A percentile compares a stretch with the other conserved stretches of the same genome.
Evolutionary conservation across 1,139 yeast species (phyloP).

Genomic region (Debaryomyces udenii): DNA sequence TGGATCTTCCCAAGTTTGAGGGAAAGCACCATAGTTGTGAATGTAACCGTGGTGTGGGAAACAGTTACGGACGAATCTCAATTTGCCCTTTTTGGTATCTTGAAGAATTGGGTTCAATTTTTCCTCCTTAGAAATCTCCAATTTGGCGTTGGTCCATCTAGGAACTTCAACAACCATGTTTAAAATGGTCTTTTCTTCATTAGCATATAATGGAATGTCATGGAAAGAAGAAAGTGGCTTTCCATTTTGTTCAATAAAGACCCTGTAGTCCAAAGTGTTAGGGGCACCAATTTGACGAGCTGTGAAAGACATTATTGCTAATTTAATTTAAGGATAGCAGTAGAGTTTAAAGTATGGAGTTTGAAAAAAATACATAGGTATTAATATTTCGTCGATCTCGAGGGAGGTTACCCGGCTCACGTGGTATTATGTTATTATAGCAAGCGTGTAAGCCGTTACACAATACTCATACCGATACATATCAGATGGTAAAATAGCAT

Average conservation of each 20-base stretch:
- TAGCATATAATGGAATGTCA: conserved; percentile 80
- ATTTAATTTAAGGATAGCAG: conserved; percentile 11
- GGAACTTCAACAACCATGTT: conserved; percentile 96
- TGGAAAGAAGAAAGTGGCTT: conserved; percentile 64
- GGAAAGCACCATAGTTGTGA: conserved; percentile 92
- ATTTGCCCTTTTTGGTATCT: conserved; percentile 89
- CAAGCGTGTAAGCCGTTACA: too few relatives aligned
- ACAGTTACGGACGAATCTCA: conserved; percentile 84
- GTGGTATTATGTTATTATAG: conserved; percentile 10
- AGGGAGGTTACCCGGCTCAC: conserved; percentile 11
- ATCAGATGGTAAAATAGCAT: too few relatives aligned
- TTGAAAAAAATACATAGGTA: conserved; percentile 4
- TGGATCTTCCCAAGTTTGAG: conserved; percentile 92
- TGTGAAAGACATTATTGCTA: conserved; percentile 58
- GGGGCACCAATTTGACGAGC: conserved; percentile 91
- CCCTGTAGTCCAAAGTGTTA: conserved; percentile 88
- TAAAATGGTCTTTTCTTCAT: conserved; percentile 62
- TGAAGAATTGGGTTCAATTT: conserved; percentile 88
- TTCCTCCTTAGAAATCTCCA: conserved; percentile 79
- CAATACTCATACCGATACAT: too few relatives aligned
- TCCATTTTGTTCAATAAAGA: conserved; percentile 56
- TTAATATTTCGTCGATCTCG: conserved; percentile 6
- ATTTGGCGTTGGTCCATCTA: conserved; percentile 92
- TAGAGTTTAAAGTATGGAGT: conserved; percentile 1
- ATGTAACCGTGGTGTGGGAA: conserved; percentile 97